Base-by-base conservation (phyloP, 1,139 yeast genomes). In the Geotrichum klebahnii region DNA sequence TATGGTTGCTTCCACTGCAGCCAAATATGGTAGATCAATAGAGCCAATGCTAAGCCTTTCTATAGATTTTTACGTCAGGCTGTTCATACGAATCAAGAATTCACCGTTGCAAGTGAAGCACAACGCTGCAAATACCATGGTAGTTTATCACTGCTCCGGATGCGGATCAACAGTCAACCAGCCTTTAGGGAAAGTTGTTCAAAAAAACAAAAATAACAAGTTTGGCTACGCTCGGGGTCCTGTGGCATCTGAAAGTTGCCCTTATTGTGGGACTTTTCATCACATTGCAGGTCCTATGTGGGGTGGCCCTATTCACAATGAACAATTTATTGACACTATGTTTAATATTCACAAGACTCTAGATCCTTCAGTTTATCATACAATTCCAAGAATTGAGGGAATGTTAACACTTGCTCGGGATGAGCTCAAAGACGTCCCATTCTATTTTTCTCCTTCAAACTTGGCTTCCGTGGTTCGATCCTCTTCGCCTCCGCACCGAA, bases 251-350 rank as follows among this genome's bases (percentile, higher is more conserved):
- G 67, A 74, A 3, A 66, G 29, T 19, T 94, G 98, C 69, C 64
- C 73, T 38, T 82, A 74, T 66, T 92, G 98, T 69, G 84, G 79
- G 1, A 76, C 75, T 51, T 74, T 78, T 3, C 79, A 79, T 63
- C 95, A 85, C 63, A 66, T 92, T 38, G 92, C 94, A 2, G 99
- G 99, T 1, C 99, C 99, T 51, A 87, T 92, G 96, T 92, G 95
- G 84, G 87, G 80, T 9, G 96, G 94, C 0, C 72, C 76, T 1
- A 69, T 92, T 48, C 97, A 90, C 62, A 77, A 83, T 62, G 66
- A 67, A 32, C 78, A 75, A 17, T 92, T 89, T 60, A 73, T 92
- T 42, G 75, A 79, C 33, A 77, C 74, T 57, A 75, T 90, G 44
- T 71, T 87, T 50, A 72, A 75, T 19, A 70, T 84, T 40, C 81